Evolutionary conservation across 2,329 filamentous ascomycete species (phyloP), one percentile per base, ranked within the genome.

Genomic region (Bimuria novae-zelandiae): DNA sequence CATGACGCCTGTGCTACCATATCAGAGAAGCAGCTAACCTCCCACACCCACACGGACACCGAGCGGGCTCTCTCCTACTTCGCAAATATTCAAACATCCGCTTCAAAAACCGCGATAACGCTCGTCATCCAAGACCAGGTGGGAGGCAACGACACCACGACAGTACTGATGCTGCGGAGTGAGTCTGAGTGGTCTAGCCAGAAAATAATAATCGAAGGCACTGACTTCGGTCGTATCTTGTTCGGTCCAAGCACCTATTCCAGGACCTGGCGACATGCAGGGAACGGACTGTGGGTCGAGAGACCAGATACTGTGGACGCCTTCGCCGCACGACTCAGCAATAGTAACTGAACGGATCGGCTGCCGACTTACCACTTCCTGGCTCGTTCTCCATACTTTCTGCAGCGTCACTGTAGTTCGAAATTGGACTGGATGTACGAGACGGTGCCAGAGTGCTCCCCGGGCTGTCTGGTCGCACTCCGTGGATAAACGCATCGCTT

Each of bases 111-210:
- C n/a, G n/a, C n/a, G n/a, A n/a, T n/a, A 39, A 22, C 25, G 36
- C 27, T 58, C 58, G 45, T 69, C 67, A n/a, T 49, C 47, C 19
- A 56, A 23, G 11, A 65, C 55, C 25, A 67, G 44, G 44, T 63
- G 62, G 10, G 61, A 63, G 14, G 57, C 48, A 22, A 64, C 53
- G 7, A 65, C 39, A 10, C 69, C 68, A 30, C 68, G 64, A 46
- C 66, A 69, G 37, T 67, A 62, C 25, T 64, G 62, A 21, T 56
- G 58, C 53, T 71, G 63, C n/a, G 65, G 59, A 19, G 63, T 71
- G 12, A 73, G 52, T 7, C 67, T 61, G 27, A 73, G 59, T 2
- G 69, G 70, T 7, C 35, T 62, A 12, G 40, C 58, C 3, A 59
- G 40, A 29, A 71, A 70, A 39, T 64, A 52, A 49, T 71, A 68